Conservation (phyloP, 805 yeast species). For the Scheffersomyces lignosus region DNA sequence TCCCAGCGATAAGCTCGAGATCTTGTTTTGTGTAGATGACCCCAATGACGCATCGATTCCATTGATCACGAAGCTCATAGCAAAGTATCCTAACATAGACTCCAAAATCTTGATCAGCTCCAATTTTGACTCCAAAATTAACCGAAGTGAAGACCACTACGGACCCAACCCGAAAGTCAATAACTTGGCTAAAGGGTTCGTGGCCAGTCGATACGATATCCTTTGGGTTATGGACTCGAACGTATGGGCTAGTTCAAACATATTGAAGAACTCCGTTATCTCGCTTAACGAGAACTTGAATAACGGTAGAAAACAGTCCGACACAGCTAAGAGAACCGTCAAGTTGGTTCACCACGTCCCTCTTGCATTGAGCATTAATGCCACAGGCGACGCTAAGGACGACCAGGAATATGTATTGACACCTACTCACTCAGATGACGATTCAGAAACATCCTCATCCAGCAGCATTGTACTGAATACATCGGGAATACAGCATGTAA, state of each 20-base stretch:
- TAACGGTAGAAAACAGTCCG: slow-evolving; percentile 42
- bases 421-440: slow-evolving; percentile 9
- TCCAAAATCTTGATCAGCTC: slow-evolving; percentile 52
- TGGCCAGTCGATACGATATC: slow-evolving; percentile 65
- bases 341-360: slow-evolving; percentile 83
- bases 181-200: slow-evolving; percentile 80
- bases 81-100: slow-evolving; percentile 55
- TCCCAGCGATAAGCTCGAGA: slow-evolving; percentile 59
- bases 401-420: slow-evolving; percentile 26
- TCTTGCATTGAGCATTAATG: slow-evolving; percentile 47
- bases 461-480: no score
- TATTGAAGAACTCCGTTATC: slow-evolving; percentile 62
- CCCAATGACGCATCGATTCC: slow-evolving; percentile 63
- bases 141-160: slow-evolving; percentile 45
- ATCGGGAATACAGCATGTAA: background rate
- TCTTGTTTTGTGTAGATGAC: slow-evolving; percentile 74
- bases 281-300: slow-evolving; percentile 50
- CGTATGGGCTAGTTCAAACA: slow-evolving; percentile 71
- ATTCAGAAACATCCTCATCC: background rate
- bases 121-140: slow-evolving; percentile 12
- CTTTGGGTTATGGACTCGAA: slow-evolving; percentile 87
- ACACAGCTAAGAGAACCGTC: slow-evolving; percentile 38
- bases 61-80: slow-evolving; percentile 50
- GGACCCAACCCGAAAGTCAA: slow-evolving; percentile 92
- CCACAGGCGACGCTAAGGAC: slow-evolving; percentile 11